A percentile compares a stretch with the other conserved stretches of the same genome.
These are phyloP conservation scores for Macaranga tanarius DNA, from an alignment of 441 rosid genomes.

Conservation along the genomic window DNA sequence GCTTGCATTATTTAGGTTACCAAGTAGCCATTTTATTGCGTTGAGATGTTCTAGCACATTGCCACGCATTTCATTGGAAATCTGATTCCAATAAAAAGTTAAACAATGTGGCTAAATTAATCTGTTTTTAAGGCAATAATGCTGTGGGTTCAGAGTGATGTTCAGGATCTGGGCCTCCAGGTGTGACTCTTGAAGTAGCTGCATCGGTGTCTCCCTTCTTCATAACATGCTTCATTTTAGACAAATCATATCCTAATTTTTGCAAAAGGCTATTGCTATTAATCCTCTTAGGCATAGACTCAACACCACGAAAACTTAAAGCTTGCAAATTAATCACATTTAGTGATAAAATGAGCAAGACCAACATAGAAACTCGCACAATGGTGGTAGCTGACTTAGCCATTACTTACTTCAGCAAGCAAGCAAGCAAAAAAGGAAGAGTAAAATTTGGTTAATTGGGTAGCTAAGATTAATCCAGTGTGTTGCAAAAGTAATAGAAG, in stretches of 20 bases:
- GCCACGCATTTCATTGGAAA: too few species aligned
- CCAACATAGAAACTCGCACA: constrained; percentile 13
- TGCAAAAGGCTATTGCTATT: constrained; percentile 24
- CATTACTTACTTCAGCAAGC: constrained; percentile 12
- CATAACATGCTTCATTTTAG: constrained; percentile 17
- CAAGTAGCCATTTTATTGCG: too few species aligned
- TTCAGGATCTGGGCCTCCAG: constrained; percentile 44
- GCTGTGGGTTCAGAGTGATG: constrained; percentile 38
- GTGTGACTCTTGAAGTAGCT: constrained; percentile 19
- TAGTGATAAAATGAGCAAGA: constrained; percentile 28
- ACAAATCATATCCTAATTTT: constrained; percentile 25
- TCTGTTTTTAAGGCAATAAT: constrained; percentile 16
- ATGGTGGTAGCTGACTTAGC: constrained; percentile 19
- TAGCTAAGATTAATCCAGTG: not conserved
- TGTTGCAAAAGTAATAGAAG: not conserved
- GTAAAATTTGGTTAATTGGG: too few species aligned
- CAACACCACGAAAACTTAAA: constrained; percentile 8
- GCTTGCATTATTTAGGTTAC: not conserved
- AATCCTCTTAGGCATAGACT: constrained; percentile 16
- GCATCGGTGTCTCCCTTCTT: constrained; percentile 14
- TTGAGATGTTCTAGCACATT: too few species aligned
- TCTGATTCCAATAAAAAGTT: not conserved
- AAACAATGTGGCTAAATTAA: not conserved
- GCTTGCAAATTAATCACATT: constrained; percentile 25
- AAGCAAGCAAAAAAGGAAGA: not conserved